Conservation (phyloP, 257 asterid species). For the Vinca minor region DNA sequence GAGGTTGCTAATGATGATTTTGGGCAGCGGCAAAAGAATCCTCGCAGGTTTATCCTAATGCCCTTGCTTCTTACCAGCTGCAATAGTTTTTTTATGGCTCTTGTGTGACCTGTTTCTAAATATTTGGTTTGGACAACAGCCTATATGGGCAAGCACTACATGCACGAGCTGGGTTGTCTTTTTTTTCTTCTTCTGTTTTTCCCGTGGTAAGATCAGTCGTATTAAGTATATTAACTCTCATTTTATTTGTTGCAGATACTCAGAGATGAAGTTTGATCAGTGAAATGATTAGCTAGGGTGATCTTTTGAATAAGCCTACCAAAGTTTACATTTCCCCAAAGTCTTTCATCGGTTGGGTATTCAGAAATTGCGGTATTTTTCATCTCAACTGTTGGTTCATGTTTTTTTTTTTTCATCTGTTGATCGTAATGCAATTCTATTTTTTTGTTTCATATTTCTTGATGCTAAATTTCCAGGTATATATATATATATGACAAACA, state of each 20-base stretch:
- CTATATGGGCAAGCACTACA: background rate
- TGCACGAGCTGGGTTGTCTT: too few species aligned
- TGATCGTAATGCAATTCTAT: background rate
- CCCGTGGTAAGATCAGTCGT: background rate
- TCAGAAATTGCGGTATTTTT: constrained; percentile 45
- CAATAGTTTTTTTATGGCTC: background rate
- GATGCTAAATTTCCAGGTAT: constrained; percentile 19
- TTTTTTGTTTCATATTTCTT: constrained; percentile 2
- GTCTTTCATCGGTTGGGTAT: constrained; percentile 46
- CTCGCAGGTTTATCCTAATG: constrained; percentile 57
- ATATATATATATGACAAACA: constrained; percentile 24
- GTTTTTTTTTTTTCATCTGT: background rate
- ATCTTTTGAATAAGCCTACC: constrained; percentile 40
- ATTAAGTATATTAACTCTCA: background rate
- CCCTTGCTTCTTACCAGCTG: background rate
- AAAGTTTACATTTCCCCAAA: constrained; percentile 24
- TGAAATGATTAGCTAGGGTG: constrained; percentile 38
- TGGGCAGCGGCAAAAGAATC: constrained; percentile 82
- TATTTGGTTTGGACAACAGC: background rate
- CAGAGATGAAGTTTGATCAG: constrained; percentile 88
- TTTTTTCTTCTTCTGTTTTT: too few species aligned
- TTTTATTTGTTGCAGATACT: constrained; percentile 55
- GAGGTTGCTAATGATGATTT: constrained; percentile 60
- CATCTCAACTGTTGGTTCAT: background rate
- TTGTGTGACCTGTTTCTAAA: background rate